Percentiles rank a stretch among this genome's conserved stretches.
Evolutionary conservation across 805 yeast species (phyloP).

Genomic region (Saccharomycopsis fodiens): DNA sequence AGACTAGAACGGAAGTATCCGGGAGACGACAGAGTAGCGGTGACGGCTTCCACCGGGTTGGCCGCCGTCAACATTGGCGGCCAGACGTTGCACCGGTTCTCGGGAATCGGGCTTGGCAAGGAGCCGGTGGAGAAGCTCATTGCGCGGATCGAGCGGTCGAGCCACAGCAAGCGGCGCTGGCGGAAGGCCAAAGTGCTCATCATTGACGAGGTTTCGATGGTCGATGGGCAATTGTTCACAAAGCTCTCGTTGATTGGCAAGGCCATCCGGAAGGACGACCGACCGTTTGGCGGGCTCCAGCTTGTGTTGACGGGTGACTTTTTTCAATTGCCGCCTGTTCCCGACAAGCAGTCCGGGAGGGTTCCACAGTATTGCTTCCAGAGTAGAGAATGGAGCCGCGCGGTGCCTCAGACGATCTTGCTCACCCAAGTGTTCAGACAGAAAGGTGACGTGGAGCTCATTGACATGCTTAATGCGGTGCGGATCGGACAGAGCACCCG

Average conservation of each 20-base stretch:
- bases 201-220: constrained; percentile 92
- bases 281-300: constrained; percentile 94
- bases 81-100: constrained; percentile 73
- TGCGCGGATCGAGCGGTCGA: constrained; percentile 40
- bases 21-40: constrained; percentile 51
- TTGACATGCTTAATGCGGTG: constrained; percentile 72
- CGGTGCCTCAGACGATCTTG: constrained; percentile 58
- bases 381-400: constrained; percentile 57
- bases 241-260: constrained; percentile 69
- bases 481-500: constrained; percentile 61
- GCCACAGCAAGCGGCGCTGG: constrained; percentile 51
- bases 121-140: constrained; percentile 41
- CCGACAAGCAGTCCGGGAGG: constrained; percentile 31
- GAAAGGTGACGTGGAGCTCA: constrained; percentile 65
- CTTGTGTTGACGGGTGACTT: constrained; percentile 90
- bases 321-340: constrained; percentile 91
- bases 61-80: constrained; percentile 96
- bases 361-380: constrained; percentile 64
- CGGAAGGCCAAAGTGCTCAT: constrained; percentile 58
- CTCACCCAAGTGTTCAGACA: constrained; percentile 84
- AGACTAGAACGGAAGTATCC: constrained; percentile 39
- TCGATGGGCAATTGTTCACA: constrained; percentile 70
- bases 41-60: constrained; percentile 93
- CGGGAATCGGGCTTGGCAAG: constrained; percentile 78
- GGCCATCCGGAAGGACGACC: constrained; percentile 35